Percentiles rank a stretch among this genome's conserved stretches.
phyloP scores from a whole-genome alignment of 2,329 filamentous ascomycete species.

The Elsinoe australis region DNA sequence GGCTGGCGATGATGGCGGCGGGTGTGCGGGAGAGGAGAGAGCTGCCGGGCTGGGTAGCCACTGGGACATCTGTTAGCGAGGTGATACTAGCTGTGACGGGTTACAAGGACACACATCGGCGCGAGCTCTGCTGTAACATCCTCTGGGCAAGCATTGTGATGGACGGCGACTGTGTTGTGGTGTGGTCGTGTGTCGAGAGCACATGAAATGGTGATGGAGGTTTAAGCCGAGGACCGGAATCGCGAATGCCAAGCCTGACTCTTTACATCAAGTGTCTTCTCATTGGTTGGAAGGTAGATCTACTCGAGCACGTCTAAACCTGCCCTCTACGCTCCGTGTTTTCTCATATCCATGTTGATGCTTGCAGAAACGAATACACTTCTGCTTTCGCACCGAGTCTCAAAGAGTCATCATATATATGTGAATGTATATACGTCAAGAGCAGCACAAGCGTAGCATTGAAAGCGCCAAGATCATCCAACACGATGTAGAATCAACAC shows the following conservation, averaged over 20 bases:
- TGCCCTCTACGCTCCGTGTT: too few species aligned
- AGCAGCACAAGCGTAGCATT: too few species aligned
- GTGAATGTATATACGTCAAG: too few species aligned
- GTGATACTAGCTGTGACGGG: not conserved
- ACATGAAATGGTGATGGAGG: conserved; percentile 8
- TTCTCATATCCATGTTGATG: too few species aligned
- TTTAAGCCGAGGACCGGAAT: conserved; percentile 16
- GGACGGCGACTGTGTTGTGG: conserved; percentile 6
- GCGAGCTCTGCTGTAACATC: conserved; percentile 15
- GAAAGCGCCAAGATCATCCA: too few species aligned
- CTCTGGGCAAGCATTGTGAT: conserved; percentile 16
- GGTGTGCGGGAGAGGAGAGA: conserved; percentile 14
- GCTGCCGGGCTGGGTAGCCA: conserved; percentile 13
- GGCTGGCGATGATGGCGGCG: conserved; percentile 15
- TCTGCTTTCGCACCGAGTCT: too few species aligned
- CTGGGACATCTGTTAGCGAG: too few species aligned
- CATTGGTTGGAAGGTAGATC: not conserved
- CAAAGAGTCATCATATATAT: too few species aligned
- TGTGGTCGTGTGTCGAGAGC: conserved; percentile 11
- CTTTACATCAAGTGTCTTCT: not conserved
- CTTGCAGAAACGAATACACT: too few species aligned
- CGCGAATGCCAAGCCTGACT: conserved; percentile 12
- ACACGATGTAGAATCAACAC: too few species aligned
- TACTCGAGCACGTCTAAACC: not conserved
- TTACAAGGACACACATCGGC: conserved; percentile 14